Evolutionary conservation across 2,329 filamentous ascomycete genomes (phyloP), one percentile per base, ranked within the genome.

Genomic region (Xylaria sp.): DNA sequence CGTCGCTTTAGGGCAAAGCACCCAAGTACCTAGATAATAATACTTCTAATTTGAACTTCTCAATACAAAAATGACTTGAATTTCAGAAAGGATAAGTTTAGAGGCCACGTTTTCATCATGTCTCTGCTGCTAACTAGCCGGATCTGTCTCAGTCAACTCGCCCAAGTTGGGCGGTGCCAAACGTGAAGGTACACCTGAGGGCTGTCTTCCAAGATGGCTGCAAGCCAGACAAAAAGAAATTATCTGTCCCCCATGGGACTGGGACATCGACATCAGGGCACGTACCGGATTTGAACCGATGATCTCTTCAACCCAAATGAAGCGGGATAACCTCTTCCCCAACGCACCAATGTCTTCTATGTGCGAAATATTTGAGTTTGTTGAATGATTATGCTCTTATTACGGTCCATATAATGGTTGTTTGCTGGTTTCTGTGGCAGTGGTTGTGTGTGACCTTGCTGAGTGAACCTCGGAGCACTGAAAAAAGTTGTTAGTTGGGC

Each of bases 271-370:
- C 10, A 21, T n/a, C 7, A 21, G 38, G 63, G 55, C 13, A 47
- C 55, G 44, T 62, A 58, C 40, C 59, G 63, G 63, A 37, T 60
- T 62, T 41, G 62, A 64, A 62, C 63, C 55, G 47, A 35, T 52
- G 59, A 62, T n/a, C 52, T 65, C 63, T 58, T 54, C 59, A 49
- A 54, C 55, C 63, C 59, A 58, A 62, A 65, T 47, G 48, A 49
- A 60, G 59, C 21, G 43, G 43, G 63, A 58, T 61, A 58, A 65
- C 63, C 60, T 52, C 63, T 63, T 63, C 63, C 43, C 63, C 40
- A 65, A 61, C 47, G 54, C 57, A 58, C 48, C 54, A 13, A 31
- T 23, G 17, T 8, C 19, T 15, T 1, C n/a, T 9, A 38, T 31
- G 17, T n/a, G 17, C 13, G 21, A 38, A 6, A 3, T 9, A 10